phyloP scores from a whole-genome alignment of 208 protist genomes.

The Trypanosoma cruzi region DNA sequence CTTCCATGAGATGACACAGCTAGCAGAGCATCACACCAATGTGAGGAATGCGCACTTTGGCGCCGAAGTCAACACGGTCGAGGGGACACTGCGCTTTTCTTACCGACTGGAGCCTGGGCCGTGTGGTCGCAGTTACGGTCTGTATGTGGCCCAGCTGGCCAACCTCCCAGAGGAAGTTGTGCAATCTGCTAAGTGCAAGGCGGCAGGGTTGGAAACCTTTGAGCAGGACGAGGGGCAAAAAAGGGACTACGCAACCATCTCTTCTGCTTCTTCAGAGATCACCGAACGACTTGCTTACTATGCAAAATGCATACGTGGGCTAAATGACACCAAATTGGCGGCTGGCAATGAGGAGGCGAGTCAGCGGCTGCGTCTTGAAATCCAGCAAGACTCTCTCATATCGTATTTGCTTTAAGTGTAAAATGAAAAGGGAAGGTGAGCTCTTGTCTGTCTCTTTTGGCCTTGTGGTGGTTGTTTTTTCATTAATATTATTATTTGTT shows the following conservation, averaged over 20 bases:
- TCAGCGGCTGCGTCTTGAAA: slow-evolving; percentile 51
- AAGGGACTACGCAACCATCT: slow-evolving; percentile 7
- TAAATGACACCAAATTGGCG: slow-evolving; percentile 32
- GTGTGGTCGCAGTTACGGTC: slow-evolving; percentile 91
- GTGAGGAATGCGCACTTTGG: slow-evolving; percentile 87
- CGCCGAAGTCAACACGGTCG: slow-evolving; percentile 64
- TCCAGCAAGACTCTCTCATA: slow-evolving; percentile 42
- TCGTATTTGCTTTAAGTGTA: slow-evolving; percentile 30
- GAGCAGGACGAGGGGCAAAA: slow-evolving; percentile 33
- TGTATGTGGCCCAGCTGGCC: slow-evolving; percentile 92
- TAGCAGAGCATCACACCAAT: slow-evolving; percentile 59
- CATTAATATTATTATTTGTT: slow-evolving; percentile 1
- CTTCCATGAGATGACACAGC: slow-evolving; percentile 99
- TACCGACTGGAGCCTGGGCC: slow-evolving; percentile 88
- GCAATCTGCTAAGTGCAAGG: slow-evolving; percentile 74
- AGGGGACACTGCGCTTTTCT: slow-evolving; percentile 80
- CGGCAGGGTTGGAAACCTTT: slow-evolving; percentile 85
- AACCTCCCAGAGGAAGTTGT: slow-evolving; percentile 87
- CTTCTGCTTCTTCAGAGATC: slow-evolving; percentile 30
- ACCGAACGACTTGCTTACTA: slow-evolving; percentile 45
- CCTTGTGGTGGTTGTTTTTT: slow-evolving; percentile 7
- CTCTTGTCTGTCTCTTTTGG: neutral
- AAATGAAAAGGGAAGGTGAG: neutral
- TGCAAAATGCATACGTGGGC: slow-evolving; percentile 70
- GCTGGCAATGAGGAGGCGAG: slow-evolving; percentile 22